Percentiles rank a stretch among this genome's conserved stretches.
Conservation (phyloP, 768 basidiomycete genomes). For the Mycena sanguinolenta region DNA sequence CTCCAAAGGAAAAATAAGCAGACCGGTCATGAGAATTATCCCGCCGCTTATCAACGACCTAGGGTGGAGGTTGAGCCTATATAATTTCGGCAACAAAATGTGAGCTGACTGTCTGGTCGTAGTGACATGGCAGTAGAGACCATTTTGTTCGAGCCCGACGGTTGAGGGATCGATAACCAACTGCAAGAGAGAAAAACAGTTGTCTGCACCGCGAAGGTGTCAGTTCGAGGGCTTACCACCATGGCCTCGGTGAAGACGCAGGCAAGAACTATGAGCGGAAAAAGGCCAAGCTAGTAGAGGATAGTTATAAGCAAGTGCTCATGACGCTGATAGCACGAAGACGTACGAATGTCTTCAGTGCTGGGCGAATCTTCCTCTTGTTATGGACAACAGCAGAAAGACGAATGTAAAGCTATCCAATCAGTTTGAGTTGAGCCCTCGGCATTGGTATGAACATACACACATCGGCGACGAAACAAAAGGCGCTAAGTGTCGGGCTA, state of each 20-base stretch:
- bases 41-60: slow-evolving; percentile 8
- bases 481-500: slow-evolving; percentile 19
- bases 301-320: too few species aligned
- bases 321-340: too few species aligned
- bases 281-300: background rate
- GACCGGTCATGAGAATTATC: background rate
- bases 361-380: slow-evolving; percentile 26
- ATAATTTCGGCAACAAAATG: background rate
- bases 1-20: slow-evolving; percentile 23
- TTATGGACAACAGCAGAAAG: slow-evolving; percentile 7
- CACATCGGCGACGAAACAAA: slow-evolving; percentile 25
- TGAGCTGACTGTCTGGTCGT: slow-evolving; percentile 12
- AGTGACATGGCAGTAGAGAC: slow-evolving; percentile 24
- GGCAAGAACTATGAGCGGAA: slow-evolving; percentile 2
- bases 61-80: background rate
- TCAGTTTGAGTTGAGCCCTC: background rate
- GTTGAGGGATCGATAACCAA: background rate
- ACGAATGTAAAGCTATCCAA: slow-evolving; percentile 11
- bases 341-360: slow-evolving; percentile 20
- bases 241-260: slow-evolving; percentile 8
- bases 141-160: background rate
- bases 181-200: background rate
- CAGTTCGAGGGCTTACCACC: background rate
- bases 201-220: too few species aligned
- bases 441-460: background rate